A percentile compares a stretch with the other conserved stretches of the same genome.
Conservation (phyloP, 805 yeast genomes). For the Ogataea nonfermentans region DNA sequence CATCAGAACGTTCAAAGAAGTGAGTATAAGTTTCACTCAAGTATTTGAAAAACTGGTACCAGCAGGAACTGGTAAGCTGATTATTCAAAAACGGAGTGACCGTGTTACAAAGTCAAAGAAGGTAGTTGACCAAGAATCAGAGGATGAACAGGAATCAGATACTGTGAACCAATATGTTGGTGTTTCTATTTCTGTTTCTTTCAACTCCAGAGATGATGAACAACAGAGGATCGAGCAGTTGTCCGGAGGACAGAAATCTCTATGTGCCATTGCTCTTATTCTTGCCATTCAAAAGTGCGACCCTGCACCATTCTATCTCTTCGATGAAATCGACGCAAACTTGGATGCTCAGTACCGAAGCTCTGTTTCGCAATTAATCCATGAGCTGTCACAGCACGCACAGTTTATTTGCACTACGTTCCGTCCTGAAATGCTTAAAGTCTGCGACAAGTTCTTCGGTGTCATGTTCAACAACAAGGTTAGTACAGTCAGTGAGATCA, state of each 20-base stretch:
- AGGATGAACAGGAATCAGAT: slow-evolving; percentile 19
- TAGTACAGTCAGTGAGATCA: slow-evolving; percentile 71
- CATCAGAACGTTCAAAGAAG: slow-evolving; percentile 70
- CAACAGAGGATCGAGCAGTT: slow-evolving; percentile 86
- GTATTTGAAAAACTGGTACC: slow-evolving; percentile 84
- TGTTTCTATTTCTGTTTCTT: slow-evolving; percentile 82
- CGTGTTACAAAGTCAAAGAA: slow-evolving; percentile 15
- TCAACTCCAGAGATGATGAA: slow-evolving; percentile 81
- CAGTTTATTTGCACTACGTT: slow-evolving; percentile 97
- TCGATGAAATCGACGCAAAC: slow-evolving; percentile 97
- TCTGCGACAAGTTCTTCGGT: slow-evolving; percentile 84
- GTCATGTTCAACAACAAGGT: slow-evolving; percentile 81
- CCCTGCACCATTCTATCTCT: slow-evolving; percentile 94
- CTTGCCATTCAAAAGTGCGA: slow-evolving; percentile 93
- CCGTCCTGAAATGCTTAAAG: slow-evolving; percentile 86
- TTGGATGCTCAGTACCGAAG: slow-evolving; percentile 88
- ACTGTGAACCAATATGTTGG: slow-evolving; percentile 66
- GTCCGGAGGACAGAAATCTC: slow-evolving; percentile 94
- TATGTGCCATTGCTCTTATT: slow-evolving; percentile 94
- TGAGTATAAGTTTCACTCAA: slow-evolving; percentile 67
- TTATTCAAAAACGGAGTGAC: slow-evolving; percentile 51
- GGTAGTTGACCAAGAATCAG: slow-evolving; percentile 15
- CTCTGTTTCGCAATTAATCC: slow-evolving; percentile 77
- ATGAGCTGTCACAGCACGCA: slow-evolving; percentile 61
- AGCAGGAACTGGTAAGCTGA: slow-evolving; percentile 69